Evolutionary conservation across 441 rosid species (phyloP).

Genomic region (Pelargonium cotyledonis): DNA sequence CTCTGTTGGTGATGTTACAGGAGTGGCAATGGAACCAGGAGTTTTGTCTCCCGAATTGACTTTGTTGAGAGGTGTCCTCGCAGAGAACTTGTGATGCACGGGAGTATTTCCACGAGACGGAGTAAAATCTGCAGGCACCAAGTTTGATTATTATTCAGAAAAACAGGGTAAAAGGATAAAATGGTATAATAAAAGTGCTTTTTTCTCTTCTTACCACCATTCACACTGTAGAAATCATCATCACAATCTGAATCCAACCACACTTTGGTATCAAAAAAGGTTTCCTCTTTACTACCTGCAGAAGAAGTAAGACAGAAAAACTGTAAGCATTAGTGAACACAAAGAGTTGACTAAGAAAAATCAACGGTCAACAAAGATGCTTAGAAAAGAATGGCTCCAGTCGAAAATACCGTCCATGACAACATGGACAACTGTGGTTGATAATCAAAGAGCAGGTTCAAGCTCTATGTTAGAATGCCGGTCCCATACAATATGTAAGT

Average conservation of each 20-base stretch:
- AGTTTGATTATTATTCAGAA: no score
- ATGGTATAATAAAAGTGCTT: neutral
- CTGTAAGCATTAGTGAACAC: no score
- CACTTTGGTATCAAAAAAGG: slow-evolving; percentile 69
- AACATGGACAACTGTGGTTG: no score
- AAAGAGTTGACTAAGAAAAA: no score
- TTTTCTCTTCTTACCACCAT: slow-evolving; percentile 53
- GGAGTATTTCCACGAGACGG: slow-evolving; percentile 65
- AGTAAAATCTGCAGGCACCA: slow-evolving; percentile 61
- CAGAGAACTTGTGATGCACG: slow-evolving; percentile 43
- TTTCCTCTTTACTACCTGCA: slow-evolving; percentile 83
- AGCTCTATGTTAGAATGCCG: no score
- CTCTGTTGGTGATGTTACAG: slow-evolving; percentile 38
- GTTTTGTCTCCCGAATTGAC: slow-evolving; percentile 27
- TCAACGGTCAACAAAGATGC: no score
- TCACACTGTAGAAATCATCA: slow-evolving; percentile 82
- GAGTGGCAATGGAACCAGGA: slow-evolving; percentile 18
- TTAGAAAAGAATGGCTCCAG: no score
- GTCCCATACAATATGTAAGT: no score
- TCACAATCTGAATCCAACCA: slow-evolving; percentile 80
- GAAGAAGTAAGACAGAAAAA: neutral
- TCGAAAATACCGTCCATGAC: no score
- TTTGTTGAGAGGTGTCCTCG: slow-evolving; percentile 40
- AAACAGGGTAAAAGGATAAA: neutral
- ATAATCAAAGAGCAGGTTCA: no score